Conservation (phyloP, 441 rosid species). For the Hura crepitans region DNA sequence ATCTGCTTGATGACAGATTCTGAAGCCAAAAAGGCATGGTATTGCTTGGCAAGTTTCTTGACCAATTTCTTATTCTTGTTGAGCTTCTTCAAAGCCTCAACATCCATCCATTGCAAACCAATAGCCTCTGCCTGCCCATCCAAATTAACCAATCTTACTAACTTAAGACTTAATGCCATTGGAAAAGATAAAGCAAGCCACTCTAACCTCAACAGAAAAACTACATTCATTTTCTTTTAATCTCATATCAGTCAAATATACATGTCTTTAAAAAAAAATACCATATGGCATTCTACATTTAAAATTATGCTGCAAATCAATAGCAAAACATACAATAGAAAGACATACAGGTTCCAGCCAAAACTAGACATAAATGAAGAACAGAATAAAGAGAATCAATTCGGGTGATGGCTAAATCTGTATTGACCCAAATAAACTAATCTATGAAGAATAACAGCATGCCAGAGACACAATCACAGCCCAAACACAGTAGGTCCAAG, state of each 20-base stretch:
- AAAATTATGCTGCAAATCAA: neutral
- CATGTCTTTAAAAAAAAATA: neutral
- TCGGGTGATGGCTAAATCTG: too few species aligned
- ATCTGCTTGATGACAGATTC: constrained; percentile 98
- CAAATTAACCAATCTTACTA: neutral
- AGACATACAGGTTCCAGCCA: neutral
- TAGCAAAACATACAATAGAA: neutral
- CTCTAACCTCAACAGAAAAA: neutral
- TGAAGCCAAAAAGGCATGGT: constrained; percentile 91
- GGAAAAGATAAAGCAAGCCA: neutral
- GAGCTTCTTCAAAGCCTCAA: constrained; percentile 82
- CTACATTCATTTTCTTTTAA: neutral
- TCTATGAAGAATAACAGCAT: neutral
- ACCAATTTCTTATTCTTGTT: constrained; percentile 97
- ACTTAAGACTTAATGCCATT: neutral
- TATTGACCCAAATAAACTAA: too few species aligned
- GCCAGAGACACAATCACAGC: neutral
- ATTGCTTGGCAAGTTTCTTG: constrained; percentile 91
- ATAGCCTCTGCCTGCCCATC: constrained; percentile 63
- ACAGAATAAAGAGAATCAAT: too few species aligned
- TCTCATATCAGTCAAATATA: too few species aligned
- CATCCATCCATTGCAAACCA: constrained; percentile 81
- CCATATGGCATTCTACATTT: neutral
- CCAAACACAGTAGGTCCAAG: neutral
- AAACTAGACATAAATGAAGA: neutral